Evolutionary conservation across 2,329 filamentous ascomycete genomes (phyloP), one percentile per base, ranked within the genome.

Genomic region (Cladorrhinum sp.): DNA sequence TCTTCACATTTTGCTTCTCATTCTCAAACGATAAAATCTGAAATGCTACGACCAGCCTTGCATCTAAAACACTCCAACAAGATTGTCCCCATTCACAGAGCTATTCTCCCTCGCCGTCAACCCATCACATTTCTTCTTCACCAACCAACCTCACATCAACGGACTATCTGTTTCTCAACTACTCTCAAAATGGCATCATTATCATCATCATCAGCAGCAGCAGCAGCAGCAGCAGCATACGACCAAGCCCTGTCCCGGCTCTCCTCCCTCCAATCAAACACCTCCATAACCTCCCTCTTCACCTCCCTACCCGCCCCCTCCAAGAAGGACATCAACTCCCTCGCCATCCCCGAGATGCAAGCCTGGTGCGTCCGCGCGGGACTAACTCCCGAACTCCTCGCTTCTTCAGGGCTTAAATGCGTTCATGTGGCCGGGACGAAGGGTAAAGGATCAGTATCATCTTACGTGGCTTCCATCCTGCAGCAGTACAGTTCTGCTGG

Each of bases 361-460:
- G 83, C 86, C 67, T 96, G 90, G 89, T 85, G 91, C 65, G 78
- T 76, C 50, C 88, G 88, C 63, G 86, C 91, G 58, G 91, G 91
- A 53, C 91, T 96, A 75, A 77, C 88, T 75, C 73, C 74, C 1
- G 57, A 68, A 0, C 77, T 79, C 65, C 76, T 84, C 24, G 68
- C 74, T 12, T 65, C 67, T 8, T 72, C 73, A 1, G 68, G 69
- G 3, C 74, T 83, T 55, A 75, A 74, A 16, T 81, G 81, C 66
- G 85, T 98, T 62, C 93, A 98, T 72, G 86, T 98, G 50, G 91
- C 93, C 1, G 93, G 93, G 12, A 97, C 93, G 3, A 98, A 97
- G 74, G 93, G 93, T 62, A 98, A 97, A 74, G 93, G 93, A 45
- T 95, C 91, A 2, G 92, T 92, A 0, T 91, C 90, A 65, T 89